Base-by-base conservation (phyloP, 495 filamentous ascomycete genomes). In the Penicillium turbatum region DNA sequence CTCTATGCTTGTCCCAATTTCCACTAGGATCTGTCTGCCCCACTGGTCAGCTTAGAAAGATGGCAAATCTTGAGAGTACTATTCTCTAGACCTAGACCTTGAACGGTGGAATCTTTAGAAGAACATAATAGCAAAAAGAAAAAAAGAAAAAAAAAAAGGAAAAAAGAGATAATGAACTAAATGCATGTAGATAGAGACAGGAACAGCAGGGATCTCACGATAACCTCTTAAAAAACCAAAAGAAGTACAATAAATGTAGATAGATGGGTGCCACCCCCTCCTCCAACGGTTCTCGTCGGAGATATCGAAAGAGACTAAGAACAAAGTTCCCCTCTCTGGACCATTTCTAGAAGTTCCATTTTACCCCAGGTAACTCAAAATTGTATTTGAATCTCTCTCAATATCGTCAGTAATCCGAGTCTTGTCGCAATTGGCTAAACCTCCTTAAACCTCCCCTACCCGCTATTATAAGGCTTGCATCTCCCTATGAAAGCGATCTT, bases 371-470 rank as follows among this genome's bases (percentile, higher is more conserved):
- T 65, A 24, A 24, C 2, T 2, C 21, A 24, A 4, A 24, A 24
- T 24, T 24, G 21, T 24, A 24, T 24, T 24, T 24, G 4, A 2
- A 24, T 24, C 21, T 57, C 50, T 24, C 21, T 57, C 50, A 57
- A 67, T 67, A 67, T 67, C 64, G 61, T 67, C 64, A 64, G 54
- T 59, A 47, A 50, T 50, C 56, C 35, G 54, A 24, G 36, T 21
- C 61, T 62, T 67, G 64, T 67, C 64, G 64, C 62, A 57, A 67
- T 67, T 67, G 64, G 61, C 54, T 60, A 24, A 8, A 15, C 19
- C 17, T 9, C 16, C 16, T 19, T 34, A 24, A 24, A 19, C 53
- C 34, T 37, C 36, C 44, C 16, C 52, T 51, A 49, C 64, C 52
- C 52, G 52, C 51, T 59, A 49, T 60, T 62, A 67, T 64, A 67